phyloP scores from a whole-genome alignment of 2,329 filamentous ascomycete species.

The Colletotrichum sp. region DNA sequence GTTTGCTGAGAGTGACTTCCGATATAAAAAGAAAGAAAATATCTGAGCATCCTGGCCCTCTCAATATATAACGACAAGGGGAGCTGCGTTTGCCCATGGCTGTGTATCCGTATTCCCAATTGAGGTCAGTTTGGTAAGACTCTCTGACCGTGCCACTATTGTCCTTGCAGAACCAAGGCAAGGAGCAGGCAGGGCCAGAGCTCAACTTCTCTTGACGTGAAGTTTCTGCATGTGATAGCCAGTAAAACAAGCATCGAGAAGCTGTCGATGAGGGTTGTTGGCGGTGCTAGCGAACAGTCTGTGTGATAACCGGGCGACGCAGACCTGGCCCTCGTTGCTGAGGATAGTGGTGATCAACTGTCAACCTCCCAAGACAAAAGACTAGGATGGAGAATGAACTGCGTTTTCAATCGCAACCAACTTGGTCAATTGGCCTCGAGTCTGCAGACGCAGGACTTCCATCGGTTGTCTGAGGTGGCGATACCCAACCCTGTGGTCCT shows the following conservation, averaged over 20 bases:
- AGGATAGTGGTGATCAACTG: background rate
- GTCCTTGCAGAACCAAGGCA: background rate
- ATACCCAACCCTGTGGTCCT: slow-evolving; percentile 6
- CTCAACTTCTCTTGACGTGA: background rate
- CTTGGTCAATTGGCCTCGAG: background rate
- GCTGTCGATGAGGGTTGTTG: background rate
- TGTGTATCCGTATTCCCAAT: background rate
- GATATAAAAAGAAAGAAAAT: background rate
- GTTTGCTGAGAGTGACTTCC: background rate
- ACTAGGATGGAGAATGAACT: background rate
- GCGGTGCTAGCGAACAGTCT: background rate
- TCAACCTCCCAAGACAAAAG: background rate
- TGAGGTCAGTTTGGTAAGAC: background rate
- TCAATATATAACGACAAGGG: background rate
- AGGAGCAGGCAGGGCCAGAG: background rate
- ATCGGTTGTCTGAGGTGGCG: background rate
- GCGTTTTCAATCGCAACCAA: background rate
- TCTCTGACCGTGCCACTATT: background rate
- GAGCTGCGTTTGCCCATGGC: background rate
- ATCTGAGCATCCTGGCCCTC: background rate
- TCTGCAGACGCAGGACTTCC: background rate
- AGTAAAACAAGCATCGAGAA: background rate
- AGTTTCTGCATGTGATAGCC: background rate
- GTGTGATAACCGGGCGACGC: background rate
- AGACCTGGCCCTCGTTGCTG: background rate